Percentiles rank a stretch among this genome's conserved stretches.
These are phyloP conservation scores for Lentithecium fluviatile DNA, from an alignment of 495 filamentous ascomycete genomes.

Conservation along the genomic window DNA sequence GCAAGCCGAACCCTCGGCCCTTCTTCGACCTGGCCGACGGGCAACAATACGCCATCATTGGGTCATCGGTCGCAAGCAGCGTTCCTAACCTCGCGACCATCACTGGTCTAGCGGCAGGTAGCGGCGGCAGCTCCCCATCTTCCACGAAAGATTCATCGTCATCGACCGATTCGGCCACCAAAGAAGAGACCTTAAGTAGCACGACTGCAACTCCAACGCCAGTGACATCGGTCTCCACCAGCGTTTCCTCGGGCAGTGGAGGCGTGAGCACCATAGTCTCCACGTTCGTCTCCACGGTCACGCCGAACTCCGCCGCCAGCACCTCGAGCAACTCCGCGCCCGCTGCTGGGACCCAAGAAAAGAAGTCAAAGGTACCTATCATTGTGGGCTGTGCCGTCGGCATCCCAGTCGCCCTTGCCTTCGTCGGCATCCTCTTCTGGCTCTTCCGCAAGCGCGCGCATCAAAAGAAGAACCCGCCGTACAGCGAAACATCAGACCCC, in stretches of 20 bases:
- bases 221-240: not conserved
- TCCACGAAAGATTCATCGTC: slow-evolving; percentile 1
- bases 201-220: not conserved
- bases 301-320: not conserved
- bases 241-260: not conserved
- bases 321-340: not conserved
- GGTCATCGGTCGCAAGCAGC: slow-evolving; percentile 6
- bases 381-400: slow-evolving; percentile 31
- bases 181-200: not conserved
- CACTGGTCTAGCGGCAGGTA: slow-evolving; percentile 1
- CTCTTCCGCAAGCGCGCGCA: slow-evolving; percentile 19
- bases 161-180: not conserved
- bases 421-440: slow-evolving; percentile 22
- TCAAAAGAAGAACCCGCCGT: not conserved
- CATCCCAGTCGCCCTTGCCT: slow-evolving; percentile 26
- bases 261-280: not conserved
- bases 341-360: not conserved
- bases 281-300: not conserved
- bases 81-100: slow-evolving; percentile 26
- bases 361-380: slow-evolving; percentile 14
- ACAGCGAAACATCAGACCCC: slow-evolving; percentile 2
- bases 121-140: not conserved
- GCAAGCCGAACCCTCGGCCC: slow-evolving; percentile 7
- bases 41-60: slow-evolving; percentile 25
- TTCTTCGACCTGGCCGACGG: slow-evolving; percentile 30